Percentiles rank a stretch among this genome's conserved stretches.
Evolutionary conservation across 2,329 filamentous ascomycete genomes (phyloP).

Genomic region (Teratosphaeria gauchensis): DNA sequence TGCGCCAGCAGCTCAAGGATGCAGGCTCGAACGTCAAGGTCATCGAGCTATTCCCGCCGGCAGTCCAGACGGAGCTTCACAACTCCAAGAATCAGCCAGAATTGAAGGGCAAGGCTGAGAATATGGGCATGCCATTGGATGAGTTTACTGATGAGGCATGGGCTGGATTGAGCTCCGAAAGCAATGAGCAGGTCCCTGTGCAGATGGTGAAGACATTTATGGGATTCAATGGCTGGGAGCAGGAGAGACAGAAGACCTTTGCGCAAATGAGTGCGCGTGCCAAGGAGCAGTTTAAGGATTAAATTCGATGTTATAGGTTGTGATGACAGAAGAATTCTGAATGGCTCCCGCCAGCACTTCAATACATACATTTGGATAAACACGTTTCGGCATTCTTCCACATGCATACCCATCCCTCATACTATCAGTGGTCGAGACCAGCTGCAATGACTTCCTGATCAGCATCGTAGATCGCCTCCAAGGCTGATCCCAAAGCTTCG

Average conservation of each 20-base stretch:
- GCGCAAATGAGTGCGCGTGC: constrained; percentile 14
- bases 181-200: constrained; percentile 45
- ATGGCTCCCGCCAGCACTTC: not conserved
- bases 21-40: constrained; percentile 40
- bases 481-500: not conserved
- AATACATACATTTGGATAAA: not conserved
- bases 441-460: not conserved
- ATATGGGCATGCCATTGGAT: constrained; percentile 45
- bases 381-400: not conserved
- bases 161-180: constrained; percentile 31
- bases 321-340: not conserved
- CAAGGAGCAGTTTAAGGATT: not conserved
- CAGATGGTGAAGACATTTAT: constrained; percentile 36
- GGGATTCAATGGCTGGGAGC: constrained; percentile 34
- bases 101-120: constrained; percentile 31
- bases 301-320: not conserved
- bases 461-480: not conserved
- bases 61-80: constrained; percentile 49
- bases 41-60: constrained; percentile 47
- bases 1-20: constrained; percentile 42
- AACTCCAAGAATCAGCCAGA: constrained; percentile 47
- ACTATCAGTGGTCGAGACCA: not conserved
- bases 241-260: constrained; percentile 37
- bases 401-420: not conserved
- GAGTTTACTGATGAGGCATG: constrained; percentile 45